Base-by-base conservation (phyloP, 1,284 basidiomycete genomes). In the Puccinia polysora region DNA sequence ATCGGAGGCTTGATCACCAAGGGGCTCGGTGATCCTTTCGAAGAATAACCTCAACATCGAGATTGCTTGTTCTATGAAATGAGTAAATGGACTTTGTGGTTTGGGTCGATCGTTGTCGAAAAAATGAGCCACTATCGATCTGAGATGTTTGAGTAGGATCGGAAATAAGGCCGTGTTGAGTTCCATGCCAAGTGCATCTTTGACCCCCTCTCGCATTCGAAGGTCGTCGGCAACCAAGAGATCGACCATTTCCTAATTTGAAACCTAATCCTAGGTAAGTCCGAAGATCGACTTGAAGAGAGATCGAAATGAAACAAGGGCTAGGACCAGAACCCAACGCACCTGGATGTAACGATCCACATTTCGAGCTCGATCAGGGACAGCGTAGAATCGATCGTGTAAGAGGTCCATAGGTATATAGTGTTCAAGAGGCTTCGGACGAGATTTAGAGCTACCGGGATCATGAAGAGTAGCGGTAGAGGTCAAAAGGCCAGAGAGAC, bases 111-210 rank as follows among this genome's bases (percentile, higher is more conserved):
- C 69, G 23, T 63, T 45, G 28, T 72, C 69, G 8, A 75, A 75
- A 14, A 79, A 74, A 18, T 79, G 67, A 15, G 78, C 50, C 12
- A 69, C 87, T 76, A 78, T 91, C 89, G 85, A 85, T 63, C 89
- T 87, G 69, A 94, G 82, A 74, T 88, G 85, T 74, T 83, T 85
- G 68, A 91, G 83, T 28, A 93, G 81, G 73, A 83, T 83, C 18
- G 84, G 82, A 75, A 88, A 88, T 50, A 90, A 80, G 52, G 84
- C 83, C 23, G 87, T 86, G 74, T 86, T 88, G 32, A 92, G 81
- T 77, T 94, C 91, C 7, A 83, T 83, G 2, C 91, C 90, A 7
- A 94, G 80, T 0, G 90, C 89, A 74, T 91, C 89, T 77, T 87
- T 85, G 2, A 89, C 88, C 4, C 86, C 84, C 76, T 92, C 89